Base-by-base conservation (phyloP, 2,329 filamentous ascomycete species). In the Trichoderma sp. region DNA sequence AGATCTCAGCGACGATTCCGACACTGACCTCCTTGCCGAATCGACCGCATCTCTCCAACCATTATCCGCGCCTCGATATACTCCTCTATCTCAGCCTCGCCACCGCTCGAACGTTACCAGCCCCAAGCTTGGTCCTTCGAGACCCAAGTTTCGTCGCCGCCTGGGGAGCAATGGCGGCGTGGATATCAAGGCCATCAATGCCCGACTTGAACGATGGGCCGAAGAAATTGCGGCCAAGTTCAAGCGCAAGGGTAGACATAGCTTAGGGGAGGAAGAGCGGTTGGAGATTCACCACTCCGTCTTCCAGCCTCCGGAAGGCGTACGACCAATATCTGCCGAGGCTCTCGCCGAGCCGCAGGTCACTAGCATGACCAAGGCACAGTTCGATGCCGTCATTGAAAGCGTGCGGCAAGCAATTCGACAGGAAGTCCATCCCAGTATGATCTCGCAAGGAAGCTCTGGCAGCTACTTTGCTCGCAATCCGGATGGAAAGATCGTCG, bases 171-270 rank as follows among this genome's bases (percentile, higher is more conserved):
- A 95, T 77, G 94, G 94, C 24, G 95, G 95, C 3, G 95, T 99
- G 21, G 96, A 99, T 79, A 93, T 99, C 79, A 98, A 98, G 81
- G 96, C 96, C 73, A 98, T 99, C 83, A 99, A 99, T 82, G 95
- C 95, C 72, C 89, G 96, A 28, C 85, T 99, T 30, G 96, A 99
- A 83, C 88, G 93, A 80, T 99, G 96, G 96, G 96, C 96, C 18
- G 96, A 98, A 77, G 96, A 99, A 83, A 98, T 99, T 78, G 95
- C 96, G 34, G 93, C 94, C 76, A 96, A 97, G 77, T 98, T 99
- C 87, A 98, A 97, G 85, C 93, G 95, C 76, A 91, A 91, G 77
- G 90, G 92, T 69, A 93, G 91, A 80, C 92, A 91, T 64, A 91
- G 90, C 77, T 83, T 80, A 11, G 85, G 90, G 58, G 93, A 97